phyloP scores from a whole-genome alignment of 176 grass and related monocot species.

The Echinochloa phyllopogon region DNA sequence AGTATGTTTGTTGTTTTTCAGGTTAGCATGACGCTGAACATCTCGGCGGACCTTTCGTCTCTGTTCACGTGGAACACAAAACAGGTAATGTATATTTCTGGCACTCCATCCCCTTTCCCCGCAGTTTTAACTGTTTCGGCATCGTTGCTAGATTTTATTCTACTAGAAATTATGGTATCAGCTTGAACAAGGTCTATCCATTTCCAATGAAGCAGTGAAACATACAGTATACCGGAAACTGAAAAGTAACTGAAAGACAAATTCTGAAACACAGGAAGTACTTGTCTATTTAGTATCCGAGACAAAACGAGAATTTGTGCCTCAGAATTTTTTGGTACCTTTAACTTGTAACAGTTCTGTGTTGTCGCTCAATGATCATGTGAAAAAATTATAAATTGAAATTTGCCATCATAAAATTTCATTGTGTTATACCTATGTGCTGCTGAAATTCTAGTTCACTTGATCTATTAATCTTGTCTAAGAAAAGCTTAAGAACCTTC shows the following conservation, averaged over 20 bases:
- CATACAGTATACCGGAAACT: neutral
- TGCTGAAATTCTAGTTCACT: neutral
- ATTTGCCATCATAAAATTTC: neutral
- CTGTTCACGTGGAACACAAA: conserved; percentile 99
- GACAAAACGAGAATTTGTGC: neutral
- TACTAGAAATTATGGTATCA: neutral
- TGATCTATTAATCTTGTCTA: neutral
- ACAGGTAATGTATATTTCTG: conserved; percentile 60
- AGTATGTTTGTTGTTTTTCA: conserved; percentile 28
- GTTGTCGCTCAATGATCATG: neutral
- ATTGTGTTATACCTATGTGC: neutral
- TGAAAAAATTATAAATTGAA: neutral
- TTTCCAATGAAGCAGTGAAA: neutral
- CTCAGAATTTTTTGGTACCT: neutral
- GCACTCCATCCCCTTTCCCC: neutral
- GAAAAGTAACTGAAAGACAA: neutral
- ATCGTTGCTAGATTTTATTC: neutral
- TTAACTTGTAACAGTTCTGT: neutral
- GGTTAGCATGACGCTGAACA: conserved; percentile 97
- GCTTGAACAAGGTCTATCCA: neutral
- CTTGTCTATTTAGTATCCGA: neutral
- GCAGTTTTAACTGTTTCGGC: neutral
- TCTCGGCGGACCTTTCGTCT: conserved; percentile 89
- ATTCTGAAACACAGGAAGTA: neutral
- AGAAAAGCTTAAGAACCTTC: neutral